Percentiles rank a stretch among this genome's conserved stretches.
Evolutionary conservation across 305 asterid genomes (phyloP).

Genomic region (Fraxinus sp.): DNA sequence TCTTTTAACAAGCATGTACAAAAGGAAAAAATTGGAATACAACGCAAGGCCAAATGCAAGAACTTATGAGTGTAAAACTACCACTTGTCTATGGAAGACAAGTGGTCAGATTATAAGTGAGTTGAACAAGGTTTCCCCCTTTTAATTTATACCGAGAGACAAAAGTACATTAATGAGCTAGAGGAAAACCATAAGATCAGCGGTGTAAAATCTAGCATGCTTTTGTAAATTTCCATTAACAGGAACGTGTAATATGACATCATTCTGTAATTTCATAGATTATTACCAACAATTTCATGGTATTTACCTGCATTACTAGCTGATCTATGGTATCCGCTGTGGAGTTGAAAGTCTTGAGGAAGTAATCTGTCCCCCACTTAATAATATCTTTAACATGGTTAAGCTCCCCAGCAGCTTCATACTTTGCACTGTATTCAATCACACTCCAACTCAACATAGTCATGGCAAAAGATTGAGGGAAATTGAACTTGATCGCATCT

Average conservation of each 20-base stretch:
- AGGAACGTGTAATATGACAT: background rate
- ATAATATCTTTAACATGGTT: constrained; percentile 46
- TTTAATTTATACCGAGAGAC: background rate
- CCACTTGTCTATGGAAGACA: background rate
- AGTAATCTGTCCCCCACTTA: constrained; percentile 55
- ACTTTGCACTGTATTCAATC: constrained; percentile 48
- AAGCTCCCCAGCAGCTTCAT: constrained; percentile 52
- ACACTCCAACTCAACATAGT: constrained; percentile 62
- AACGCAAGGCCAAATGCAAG: background rate
- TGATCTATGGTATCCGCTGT: constrained; percentile 42
- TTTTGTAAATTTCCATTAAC: background rate
- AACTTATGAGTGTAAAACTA: background rate
- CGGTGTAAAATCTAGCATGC: background rate
- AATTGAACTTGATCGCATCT: constrained; percentile 51
- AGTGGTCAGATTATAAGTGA: background rate
- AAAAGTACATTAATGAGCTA: background rate
- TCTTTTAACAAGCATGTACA: background rate
- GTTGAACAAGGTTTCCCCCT: background rate
- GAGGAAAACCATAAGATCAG: background rate
- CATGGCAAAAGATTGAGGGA: constrained; percentile 53
- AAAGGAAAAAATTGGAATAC: background rate
- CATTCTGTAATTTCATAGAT: background rate
- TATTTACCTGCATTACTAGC: constrained; percentile 43
- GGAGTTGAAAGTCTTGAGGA: constrained; percentile 48
- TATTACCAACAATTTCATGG: background rate